Conservation (phyloP, 352 stramenopile species). For the Phytopythium helicoides region DNA sequence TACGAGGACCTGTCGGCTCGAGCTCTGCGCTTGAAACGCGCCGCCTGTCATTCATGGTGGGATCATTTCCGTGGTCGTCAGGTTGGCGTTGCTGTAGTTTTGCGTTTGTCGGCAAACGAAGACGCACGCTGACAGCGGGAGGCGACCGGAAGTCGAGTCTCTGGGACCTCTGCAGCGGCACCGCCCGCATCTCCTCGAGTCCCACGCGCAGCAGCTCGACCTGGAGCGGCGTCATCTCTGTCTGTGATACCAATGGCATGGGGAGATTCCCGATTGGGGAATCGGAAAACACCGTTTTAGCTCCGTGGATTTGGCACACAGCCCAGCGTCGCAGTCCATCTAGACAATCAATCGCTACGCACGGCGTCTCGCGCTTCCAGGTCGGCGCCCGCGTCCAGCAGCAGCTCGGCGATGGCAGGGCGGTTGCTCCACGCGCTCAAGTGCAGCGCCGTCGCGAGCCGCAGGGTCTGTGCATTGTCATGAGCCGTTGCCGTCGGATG, state of each 20-base stretch:
- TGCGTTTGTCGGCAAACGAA: no score
- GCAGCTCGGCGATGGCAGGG: slow-evolving; percentile 15
- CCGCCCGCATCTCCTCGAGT: slow-evolving; percentile 43
- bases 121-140: slow-evolving; percentile 23
- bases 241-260: no score
- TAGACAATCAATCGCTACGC: not conserved
- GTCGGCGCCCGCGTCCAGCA: slow-evolving; percentile 27
- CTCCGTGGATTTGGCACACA: no score
- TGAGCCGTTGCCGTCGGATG: no score
- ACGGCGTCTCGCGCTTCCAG: slow-evolving; percentile 32
- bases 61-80: no score
- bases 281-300: no score
- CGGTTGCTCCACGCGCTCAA: slow-evolving; percentile 32
- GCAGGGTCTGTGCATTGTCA: no score
- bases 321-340: no score
- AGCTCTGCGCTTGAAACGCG: slow-evolving; percentile 25
- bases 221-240: slow-evolving; percentile 41
- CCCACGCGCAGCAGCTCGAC: slow-evolving; percentile 41
- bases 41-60: slow-evolving; percentile 25
- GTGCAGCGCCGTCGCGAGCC: slow-evolving; percentile 29
- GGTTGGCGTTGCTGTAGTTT: no score
- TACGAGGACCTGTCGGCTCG: slow-evolving; percentile 31
- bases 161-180: slow-evolving; percentile 26
- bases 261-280: no score
- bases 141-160: slow-evolving; percentile 36